phyloP scores from a whole-genome alignment of 2,329 filamentous ascomycete genomes.

The Colletotrichum incanum region DNA sequence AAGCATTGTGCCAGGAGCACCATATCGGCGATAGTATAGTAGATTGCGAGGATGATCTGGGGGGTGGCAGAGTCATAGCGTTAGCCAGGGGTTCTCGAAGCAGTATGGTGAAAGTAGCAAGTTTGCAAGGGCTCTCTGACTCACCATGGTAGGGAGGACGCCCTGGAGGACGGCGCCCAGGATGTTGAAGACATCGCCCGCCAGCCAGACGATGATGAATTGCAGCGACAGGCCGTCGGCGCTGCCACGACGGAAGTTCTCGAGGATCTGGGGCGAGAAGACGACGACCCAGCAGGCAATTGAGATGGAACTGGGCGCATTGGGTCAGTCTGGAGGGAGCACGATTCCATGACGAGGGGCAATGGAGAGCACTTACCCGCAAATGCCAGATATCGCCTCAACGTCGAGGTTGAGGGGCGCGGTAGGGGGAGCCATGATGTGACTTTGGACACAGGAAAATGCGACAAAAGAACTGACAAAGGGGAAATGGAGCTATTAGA shows the following conservation, averaged over 20 bases:
- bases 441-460: slow-evolving; percentile 10
- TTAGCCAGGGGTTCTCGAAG: slow-evolving; percentile 39
- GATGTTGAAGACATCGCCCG: slow-evolving; percentile 97
- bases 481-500: not conserved
- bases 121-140: slow-evolving; percentile 39
- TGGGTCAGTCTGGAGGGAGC: slow-evolving; percentile 16
- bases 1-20: slow-evolving; percentile 92
- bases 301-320: slow-evolving; percentile 81
- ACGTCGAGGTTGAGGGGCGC: slow-evolving; percentile 81
- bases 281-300: slow-evolving; percentile 99
- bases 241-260: slow-evolving; percentile 89
- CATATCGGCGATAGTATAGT: slow-evolving; percentile 93
- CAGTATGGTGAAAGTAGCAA: slow-evolving; percentile 21
- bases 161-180: slow-evolving; percentile 92
- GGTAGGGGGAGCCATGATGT: slow-evolving; percentile 69
- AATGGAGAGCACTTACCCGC: slow-evolving; percentile 72
- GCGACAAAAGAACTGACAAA: slow-evolving; percentile 29
- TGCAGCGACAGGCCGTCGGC: slow-evolving; percentile 91
- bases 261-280: slow-evolving; percentile 96
- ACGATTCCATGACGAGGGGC: not conserved
- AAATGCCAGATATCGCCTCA: slow-evolving; percentile 92
- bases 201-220: slow-evolving; percentile 93
- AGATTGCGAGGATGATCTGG: slow-evolving; percentile 89
- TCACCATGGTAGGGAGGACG: slow-evolving; percentile 91
- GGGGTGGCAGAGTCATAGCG: slow-evolving; percentile 23